Evolutionary conservation across 2,329 filamentous ascomycete genomes (phyloP).

Genomic region (Aureobasidium uvarum): DNA sequence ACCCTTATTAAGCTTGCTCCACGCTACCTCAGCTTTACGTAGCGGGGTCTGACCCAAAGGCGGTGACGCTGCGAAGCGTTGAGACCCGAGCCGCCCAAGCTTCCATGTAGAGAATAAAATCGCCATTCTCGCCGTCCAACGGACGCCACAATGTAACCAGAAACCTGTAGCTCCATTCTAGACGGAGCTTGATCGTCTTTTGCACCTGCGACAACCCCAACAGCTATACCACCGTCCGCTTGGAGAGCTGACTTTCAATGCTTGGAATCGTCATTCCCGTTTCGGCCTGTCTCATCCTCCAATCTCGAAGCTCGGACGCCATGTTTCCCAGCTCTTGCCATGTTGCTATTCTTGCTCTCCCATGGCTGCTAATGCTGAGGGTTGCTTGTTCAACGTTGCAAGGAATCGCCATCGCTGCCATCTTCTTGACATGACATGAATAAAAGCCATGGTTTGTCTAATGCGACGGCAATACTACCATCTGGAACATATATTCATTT

Average conservation of each 20-base stretch:
- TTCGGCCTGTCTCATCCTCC: conserved; percentile 11
- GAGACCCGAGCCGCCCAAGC: conserved; percentile 17
- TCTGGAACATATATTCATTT: conserved; percentile 9
- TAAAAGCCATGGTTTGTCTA: not conserved
- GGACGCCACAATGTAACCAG: conserved; percentile 4
- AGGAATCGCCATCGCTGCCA: not conserved
- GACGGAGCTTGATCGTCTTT: conserved; percentile 1
- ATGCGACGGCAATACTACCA: not conserved
- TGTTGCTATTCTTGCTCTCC: not conserved
- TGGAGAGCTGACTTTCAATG: not conserved
- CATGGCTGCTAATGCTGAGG: not conserved
- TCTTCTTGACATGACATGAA: not conserved
- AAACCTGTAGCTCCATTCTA: conserved; percentile 1
- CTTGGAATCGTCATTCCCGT: conserved; percentile 7
- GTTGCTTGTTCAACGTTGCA: not conserved
- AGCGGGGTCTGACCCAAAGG: conserved; percentile 16
- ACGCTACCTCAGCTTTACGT: conserved; percentile 12
- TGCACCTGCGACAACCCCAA: conserved; percentile 11
- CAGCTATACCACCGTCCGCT: not conserved
- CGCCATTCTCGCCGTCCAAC: not conserved
- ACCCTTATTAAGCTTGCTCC: not conserved
- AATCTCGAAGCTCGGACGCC: not conserved
- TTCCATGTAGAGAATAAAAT: not conserved
- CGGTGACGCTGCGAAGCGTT: conserved; percentile 18
- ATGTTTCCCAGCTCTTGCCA: not conserved